Percentiles rank a stretch among this genome's conserved stretches.
These are phyloP conservation scores for Anisodus acutangulus DNA, from an alignment of 257 asterid species.

Conservation along the genomic window DNA sequence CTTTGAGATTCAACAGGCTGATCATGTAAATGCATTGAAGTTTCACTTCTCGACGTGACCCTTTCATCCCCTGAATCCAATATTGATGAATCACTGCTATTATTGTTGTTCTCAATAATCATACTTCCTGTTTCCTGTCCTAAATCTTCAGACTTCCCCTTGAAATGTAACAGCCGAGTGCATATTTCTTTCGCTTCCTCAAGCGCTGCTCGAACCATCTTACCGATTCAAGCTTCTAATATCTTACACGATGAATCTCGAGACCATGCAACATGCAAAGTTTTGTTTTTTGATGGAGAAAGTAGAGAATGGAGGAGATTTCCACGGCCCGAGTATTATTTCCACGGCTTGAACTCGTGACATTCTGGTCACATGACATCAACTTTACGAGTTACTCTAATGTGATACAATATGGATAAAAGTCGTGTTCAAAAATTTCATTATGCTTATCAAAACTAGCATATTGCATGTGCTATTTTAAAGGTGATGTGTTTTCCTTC, in stretches of 20 bases:
- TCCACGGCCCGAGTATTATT: too few relatives aligned
- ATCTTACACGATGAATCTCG: too few relatives aligned
- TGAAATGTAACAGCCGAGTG: conserved; percentile 30
- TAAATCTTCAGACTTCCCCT: conserved; percentile 45
- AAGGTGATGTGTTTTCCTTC: too few relatives aligned
- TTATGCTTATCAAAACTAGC: too few relatives aligned
- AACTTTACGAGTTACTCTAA: too few relatives aligned
- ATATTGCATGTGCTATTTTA: too few relatives aligned
- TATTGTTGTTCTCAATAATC: conserved; percentile 23
- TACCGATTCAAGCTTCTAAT: conserved; percentile 9
- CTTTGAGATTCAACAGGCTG: conserved; percentile 23
- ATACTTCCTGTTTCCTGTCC: conserved; percentile 33
- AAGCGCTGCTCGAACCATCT: conserved; percentile 54
- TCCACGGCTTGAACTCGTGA: too few relatives aligned
- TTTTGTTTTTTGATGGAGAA: conserved; percentile 2
- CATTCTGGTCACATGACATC: too few relatives aligned
- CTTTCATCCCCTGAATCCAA: conserved; percentile 1
- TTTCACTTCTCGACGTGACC: conserved; percentile 20
- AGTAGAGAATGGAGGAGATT: conserved; percentile 30
- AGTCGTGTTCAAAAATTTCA: too few relatives aligned
- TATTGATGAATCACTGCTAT: neutral
- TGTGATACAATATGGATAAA: too few relatives aligned
- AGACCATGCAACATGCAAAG: neutral
- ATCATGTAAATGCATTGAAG: neutral
- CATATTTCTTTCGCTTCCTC: conserved; percentile 51